Percentiles rank a stretch among this genome's conserved stretches.
Evolutionary conservation across 2,329 filamentous ascomycete species (phyloP).

Genomic region (Mollisiaceae sp.): DNA sequence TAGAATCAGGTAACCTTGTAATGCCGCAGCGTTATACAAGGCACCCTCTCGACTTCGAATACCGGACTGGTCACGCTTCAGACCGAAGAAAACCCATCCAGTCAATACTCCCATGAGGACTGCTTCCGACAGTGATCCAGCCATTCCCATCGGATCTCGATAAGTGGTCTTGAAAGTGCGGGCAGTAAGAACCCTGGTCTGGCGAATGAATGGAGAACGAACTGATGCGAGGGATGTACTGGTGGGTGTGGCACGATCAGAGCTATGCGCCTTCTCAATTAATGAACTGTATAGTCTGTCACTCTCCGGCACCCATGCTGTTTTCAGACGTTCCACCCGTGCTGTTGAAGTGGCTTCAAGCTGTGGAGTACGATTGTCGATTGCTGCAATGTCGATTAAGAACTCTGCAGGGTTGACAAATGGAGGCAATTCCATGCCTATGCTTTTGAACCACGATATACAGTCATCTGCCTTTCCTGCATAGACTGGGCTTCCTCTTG

Average conservation of each 20-base stretch:
- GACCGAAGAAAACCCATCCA: conserved; percentile 73
- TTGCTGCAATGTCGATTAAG: conserved; percentile 74
- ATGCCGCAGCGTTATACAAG: conserved; percentile 71
- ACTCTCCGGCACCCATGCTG: conserved; percentile 58
- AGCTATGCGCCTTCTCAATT: conserved; percentile 24
- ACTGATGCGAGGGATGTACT: conserved; percentile 14
- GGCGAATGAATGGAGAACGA: conserved; percentile 64
- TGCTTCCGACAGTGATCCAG: conserved; percentile 71
- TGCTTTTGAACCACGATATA: conserved; percentile 65
- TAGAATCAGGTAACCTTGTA: conserved; percentile 79
- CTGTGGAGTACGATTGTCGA: conserved; percentile 73
- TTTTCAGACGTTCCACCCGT: conserved; percentile 65
- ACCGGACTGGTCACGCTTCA: conserved; percentile 69
- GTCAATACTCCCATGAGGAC: conserved; percentile 72
- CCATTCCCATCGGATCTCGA: conserved; percentile 78
- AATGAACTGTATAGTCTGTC: conserved; percentile 28
- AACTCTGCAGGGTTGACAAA: conserved; percentile 83
- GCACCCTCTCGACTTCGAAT: conserved; percentile 77
- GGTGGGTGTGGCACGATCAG: neutral
- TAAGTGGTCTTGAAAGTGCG: conserved; percentile 74
- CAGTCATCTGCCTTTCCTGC: conserved; percentile 64
- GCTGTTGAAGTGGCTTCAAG: conserved; percentile 63
- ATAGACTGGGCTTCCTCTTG: conserved; percentile 71
- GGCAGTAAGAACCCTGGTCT: conserved; percentile 68
- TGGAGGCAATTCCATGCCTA: conserved; percentile 66